These are phyloP conservation scores for Chenopodium suecicum DNA, from an alignment of 148 eudicot genomes.

Conservation along the genomic window DNA sequence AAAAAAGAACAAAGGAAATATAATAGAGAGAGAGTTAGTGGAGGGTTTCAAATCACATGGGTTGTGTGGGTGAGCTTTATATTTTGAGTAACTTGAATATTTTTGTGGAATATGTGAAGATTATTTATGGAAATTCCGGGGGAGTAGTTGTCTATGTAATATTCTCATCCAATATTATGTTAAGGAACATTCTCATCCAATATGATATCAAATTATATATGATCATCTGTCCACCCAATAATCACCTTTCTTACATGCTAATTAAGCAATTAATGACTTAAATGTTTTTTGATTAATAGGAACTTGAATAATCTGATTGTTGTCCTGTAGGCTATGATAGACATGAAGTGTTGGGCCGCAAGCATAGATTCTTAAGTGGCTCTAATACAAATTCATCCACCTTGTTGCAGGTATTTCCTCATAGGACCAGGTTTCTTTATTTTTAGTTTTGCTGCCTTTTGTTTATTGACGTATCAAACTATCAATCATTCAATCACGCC, in stretches of 20 bases:
- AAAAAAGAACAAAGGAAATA: too few relatives aligned
- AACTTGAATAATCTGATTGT: not conserved
- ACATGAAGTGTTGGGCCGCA: slow-evolving; percentile 76
- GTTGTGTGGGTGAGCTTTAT: too few relatives aligned
- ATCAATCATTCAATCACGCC: not conserved
- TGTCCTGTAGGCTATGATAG: slow-evolving; percentile 59
- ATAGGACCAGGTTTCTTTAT: not conserved
- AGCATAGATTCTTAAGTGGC: slow-evolving; percentile 67
- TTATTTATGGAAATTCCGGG: too few relatives aligned
- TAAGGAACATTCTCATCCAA: not conserved
- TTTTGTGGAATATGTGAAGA: too few relatives aligned
- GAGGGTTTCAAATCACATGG: too few relatives aligned
- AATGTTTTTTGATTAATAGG: not conserved
- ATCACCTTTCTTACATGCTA: not conserved
- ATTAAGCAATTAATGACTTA: not conserved
- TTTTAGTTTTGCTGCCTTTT: not conserved
- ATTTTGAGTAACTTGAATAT: too few relatives aligned
- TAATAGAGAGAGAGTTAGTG: too few relatives aligned
- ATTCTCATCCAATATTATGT: not conserved
- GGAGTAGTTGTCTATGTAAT: not conserved
- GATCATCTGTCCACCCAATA: too few relatives aligned
- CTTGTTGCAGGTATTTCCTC: slow-evolving; percentile 50
- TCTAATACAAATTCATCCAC: slow-evolving; percentile 52
- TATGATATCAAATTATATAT: too few relatives aligned
- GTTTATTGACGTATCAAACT: not conserved